These are phyloP conservation scores for Colletotrichum filicis DNA, from an alignment of 2,329 filamentous ascomycete species.

Conservation along the genomic window DNA sequence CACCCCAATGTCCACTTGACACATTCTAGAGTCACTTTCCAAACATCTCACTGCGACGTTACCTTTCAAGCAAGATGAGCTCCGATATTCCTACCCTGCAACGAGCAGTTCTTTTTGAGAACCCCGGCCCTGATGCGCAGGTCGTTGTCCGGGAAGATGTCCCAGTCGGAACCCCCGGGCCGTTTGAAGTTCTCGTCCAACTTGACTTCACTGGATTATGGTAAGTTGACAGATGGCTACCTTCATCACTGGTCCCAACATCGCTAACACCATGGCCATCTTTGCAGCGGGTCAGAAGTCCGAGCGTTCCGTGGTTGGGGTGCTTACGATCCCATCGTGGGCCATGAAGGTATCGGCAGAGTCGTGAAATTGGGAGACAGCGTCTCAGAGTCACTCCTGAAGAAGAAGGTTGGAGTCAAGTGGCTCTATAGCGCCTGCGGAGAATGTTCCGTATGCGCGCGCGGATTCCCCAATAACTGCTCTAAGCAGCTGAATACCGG, in stretches of 20 bases:
- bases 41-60: background rate
- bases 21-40: background rate
- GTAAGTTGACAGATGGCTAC: background rate
- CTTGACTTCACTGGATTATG: conserved; percentile 14
- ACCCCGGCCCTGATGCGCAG: conserved; percentile 13
- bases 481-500: conserved; percentile 53
- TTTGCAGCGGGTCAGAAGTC: conserved; percentile 43
- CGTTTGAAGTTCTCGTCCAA: conserved; percentile 15
- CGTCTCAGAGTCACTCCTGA: conserved; percentile 42
- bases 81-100: background rate
- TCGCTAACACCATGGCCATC: background rate
- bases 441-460: conserved; percentile 47
- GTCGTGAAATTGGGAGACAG: conserved; percentile 43
- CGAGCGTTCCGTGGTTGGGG: conserved; percentile 44
- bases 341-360: conserved; percentile 45
- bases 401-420: conserved; percentile 53
- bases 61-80: background rate
- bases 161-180: conserved; percentile 16
- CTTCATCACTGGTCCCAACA: too few species aligned
- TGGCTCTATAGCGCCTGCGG: conserved; percentile 57
- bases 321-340: conserved; percentile 40
- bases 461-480: conserved; percentile 52
- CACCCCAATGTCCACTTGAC: background rate
- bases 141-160: conserved; percentile 11
- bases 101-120: conserved; percentile 18